Base-by-base conservation (phyloP, 1,284 basidiomycete genomes). In the Singerocomus rubriflavus region DNA sequence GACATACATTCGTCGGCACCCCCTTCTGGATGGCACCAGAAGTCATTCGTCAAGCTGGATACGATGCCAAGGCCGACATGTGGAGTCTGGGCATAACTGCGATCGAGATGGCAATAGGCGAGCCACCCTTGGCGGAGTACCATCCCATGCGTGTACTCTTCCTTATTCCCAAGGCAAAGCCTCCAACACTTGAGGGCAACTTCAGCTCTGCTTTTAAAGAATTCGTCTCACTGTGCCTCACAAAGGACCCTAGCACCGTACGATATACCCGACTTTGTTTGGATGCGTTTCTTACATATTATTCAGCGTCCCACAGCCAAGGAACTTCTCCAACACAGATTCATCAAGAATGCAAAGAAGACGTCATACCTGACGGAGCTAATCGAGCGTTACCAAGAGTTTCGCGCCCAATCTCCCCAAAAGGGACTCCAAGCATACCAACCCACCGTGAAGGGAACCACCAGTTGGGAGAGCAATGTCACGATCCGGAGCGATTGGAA, bases 11-110 rank as follows among this genome's bases (percentile, higher is more conserved):
- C 64, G 93, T 97, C 51, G 92, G 91, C 26, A 97, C 95, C 5
- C 94, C 94, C 1, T 98, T 94, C 66, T 98, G 94, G 94, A 96
- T 96, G 93, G 93, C 94, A 3, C 93, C 94, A 6, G 94, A 97
- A 67, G 93, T 97, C 39, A 99, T 99, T 62, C 84, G 92, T 29
- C 97, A 99, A 71, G 90, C 94, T 7, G 95, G 95, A 1, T 99
- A 99, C 71, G 95, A 98, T 65, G 81, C 87, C 3, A 93, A 94
- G 67, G 96, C 95, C 6, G 95, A 98, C 68, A 88, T 98, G 72
- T 98, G 95, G 95, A 94, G 91, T 63, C 74, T 98, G 42, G 95
- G 96, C 13, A 97, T 98, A 64, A 98, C 96, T 0, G 91, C 93
- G 43, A 97, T 94, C 50, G 95, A 98, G 72, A 88, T 98, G 84